These are phyloP conservation scores for Saturnispora sekii DNA, from an alignment of 805 yeast species.

Conservation along the genomic window DNA sequence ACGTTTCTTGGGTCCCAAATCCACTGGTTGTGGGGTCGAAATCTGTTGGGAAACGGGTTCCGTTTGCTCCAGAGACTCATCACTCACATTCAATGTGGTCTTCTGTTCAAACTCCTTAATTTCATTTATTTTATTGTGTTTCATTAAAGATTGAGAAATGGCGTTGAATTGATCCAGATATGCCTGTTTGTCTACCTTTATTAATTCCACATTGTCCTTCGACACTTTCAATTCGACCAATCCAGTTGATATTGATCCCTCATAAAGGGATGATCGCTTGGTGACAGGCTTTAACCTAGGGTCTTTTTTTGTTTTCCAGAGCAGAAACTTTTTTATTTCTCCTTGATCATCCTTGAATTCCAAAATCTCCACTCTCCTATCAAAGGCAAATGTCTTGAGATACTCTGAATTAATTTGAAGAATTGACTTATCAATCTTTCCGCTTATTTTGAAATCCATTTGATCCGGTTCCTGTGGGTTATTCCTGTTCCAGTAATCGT, in stretches of 20 bases:
- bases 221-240: neutral
- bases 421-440: conserved; percentile 1
- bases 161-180: neutral
- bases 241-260: neutral
- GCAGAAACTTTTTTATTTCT: conserved; percentile 1
- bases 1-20: conserved; percentile 22
- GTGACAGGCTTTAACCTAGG: neutral
- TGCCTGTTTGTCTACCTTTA: neutral
- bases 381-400: neutral
- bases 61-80: neutral
- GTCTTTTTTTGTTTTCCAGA: conserved; percentile 6
- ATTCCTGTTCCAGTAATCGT: conserved; percentile 6
- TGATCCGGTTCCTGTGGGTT: conserved; percentile 1
- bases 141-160: neutral
- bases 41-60: neutral
- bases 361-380: conserved; percentile 5
- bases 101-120: neutral
- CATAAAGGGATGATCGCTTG: neutral
- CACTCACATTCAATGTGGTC: neutral
- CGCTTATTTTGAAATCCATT: neutral
- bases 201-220: neutral
- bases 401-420: conserved; percentile 9
- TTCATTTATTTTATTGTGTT: conserved; percentile 3
- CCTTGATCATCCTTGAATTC: neutral
- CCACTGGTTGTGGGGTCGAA: conserved; percentile 10